Base-by-base conservation (phyloP, 2,329 filamentous ascomycete genomes). In the Sporothrix luriei region DNA sequence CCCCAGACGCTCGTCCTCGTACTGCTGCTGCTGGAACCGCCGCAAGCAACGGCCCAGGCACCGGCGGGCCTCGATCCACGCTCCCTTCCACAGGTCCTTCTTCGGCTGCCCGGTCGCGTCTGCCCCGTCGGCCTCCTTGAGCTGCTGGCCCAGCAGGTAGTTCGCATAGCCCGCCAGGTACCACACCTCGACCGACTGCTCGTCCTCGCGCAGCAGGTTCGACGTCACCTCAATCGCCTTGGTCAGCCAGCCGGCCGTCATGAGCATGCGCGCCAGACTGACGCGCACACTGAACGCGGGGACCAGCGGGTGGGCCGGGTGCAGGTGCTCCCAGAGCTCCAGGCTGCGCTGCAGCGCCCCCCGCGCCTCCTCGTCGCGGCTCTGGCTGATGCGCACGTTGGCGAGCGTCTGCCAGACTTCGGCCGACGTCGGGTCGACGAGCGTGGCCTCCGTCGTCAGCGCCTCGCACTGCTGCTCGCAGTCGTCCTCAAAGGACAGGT, bases 391-490 rank as follows among this genome's bases (percentile, higher is more conserved):
- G 75, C 95, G 87, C 72, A 99, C 91, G 72, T 93, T 97, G 67
- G 95, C 95, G 46, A 98, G 85, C 9, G 95, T 98, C 81, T 99
- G 95, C 82, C 97, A 88, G n/a, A 93, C 91, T 80, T 97, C 94
- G 4, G 94, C 87, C 69, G 88, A 90, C 69, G 90, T 86, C 4
- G 94, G 93, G 70, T 91, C 91, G 72, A 96, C 87, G 75, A 97
- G 83, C 69, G 95, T 89, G 33, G 95, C 95, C 82, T 99, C 93
- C 6, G 94, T 97, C 73, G 98, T 88, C 71, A 97, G 88, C 5
- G 87, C 83, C 80, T 99, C 94, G 82, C 96, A 99, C 74, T 90
- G 87, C 74, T 87, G 83, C 82, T 99, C 95, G 5, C 94, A 95
- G 77, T 97, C 93, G 67, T 89, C 88, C 80, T 97, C 94, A 92